Percentiles rank a stretch among this genome's conserved stretches.
These are phyloP conservation scores for Talaromyces funiculosus DNA, from an alignment of 2,329 filamentous ascomycete genomes.

Conservation along the genomic window DNA sequence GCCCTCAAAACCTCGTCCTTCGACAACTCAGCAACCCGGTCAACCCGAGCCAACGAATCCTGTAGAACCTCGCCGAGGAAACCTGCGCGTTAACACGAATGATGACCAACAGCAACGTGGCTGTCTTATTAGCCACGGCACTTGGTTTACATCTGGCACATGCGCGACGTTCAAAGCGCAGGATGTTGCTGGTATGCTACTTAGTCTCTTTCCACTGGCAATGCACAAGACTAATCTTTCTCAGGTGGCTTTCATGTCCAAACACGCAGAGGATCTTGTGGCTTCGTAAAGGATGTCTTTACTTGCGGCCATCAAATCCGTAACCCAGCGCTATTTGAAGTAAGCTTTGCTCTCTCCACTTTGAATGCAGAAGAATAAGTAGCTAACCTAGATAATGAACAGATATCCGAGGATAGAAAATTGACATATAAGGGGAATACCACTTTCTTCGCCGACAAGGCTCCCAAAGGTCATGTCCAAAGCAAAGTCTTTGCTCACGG, in stretches of 20 bases:
- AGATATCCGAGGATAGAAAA: slow-evolving; percentile 28
- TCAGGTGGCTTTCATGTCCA: slow-evolving; percentile 47
- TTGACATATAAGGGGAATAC: slow-evolving; percentile 30
- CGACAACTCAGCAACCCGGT: slow-evolving; percentile 30
- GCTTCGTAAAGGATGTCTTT: slow-evolving; percentile 49
- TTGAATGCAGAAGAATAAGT: neutral
- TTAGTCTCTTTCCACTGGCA: neutral
- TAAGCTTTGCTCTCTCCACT: slow-evolving; percentile 13
- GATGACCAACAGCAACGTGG: slow-evolving; percentile 40
- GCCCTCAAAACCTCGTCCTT: slow-evolving; percentile 25
- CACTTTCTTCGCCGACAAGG: slow-evolving; percentile 34
- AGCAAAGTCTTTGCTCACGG: slow-evolving; percentile 30
- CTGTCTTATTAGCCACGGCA: slow-evolving; percentile 62
- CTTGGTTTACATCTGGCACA: slow-evolving; percentile 62
- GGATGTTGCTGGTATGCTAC: slow-evolving; percentile 25
- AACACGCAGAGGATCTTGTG: slow-evolving; percentile 56
- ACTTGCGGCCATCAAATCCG: slow-evolving; percentile 44
- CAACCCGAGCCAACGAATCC: slow-evolving; percentile 32
- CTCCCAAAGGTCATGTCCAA: slow-evolving; percentile 31
- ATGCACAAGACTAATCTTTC: neutral
- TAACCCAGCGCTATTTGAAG: slow-evolving; percentile 27
- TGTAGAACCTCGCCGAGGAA: slow-evolving; percentile 53
- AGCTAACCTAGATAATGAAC: neutral
- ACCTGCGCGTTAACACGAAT: slow-evolving; percentile 48
- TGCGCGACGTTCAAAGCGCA: slow-evolving; percentile 53